Evolutionary conservation across 371 early-diverging fungal genomes (phyloP), one percentile per base, ranked within the genome.

Genomic region (Capillidium heterosporum): DNA sequence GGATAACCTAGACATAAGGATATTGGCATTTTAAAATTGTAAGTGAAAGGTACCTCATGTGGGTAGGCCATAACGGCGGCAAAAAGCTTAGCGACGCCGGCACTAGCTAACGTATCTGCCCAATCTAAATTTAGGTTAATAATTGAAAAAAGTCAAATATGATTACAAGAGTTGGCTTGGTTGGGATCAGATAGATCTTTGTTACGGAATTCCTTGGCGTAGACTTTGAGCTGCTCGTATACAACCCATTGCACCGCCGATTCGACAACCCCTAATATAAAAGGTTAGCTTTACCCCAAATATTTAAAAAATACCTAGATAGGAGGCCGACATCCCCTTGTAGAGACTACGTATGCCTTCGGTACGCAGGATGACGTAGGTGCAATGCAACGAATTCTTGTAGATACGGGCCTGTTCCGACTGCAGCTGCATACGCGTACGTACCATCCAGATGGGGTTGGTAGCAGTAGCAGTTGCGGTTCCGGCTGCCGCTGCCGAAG

Each of bases 401-500:
- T 93, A 92, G 48, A 65, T 57, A 31, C 67, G 62, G 0, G 61
- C 61, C 1, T 67, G 63, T 27, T 57, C 44, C 2, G 51, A 57
- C 67, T 87, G 87, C 48, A 95, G 71, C 66, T 95, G 95, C 76
- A 96, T 83, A 55, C 97, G 69, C 0, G 95, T 96, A 63, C 93
- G 95, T 48, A 94, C 79, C 49, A 95, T 77, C 97, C 97, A 96
- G 5, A 96, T 92, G 0, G 97, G 97, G 64, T 91, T 95, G 8
- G 95, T 92, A 11, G 69, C 68, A 0, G 85, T 78, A 0, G 90
- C 79, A 1, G 88, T 87, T 7, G 83, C 72, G 39, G 84, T 67
- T 47, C 94, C 92, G 1, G 97, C 93, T 5, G 81, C 72, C 0
- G 82, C 76, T 0, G 95, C 95, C 0, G 94, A 82, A 8, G 76